A percentile compares a stretch with the other conserved stretches of the same genome.
Conservation (phyloP, 73 alveolate genomes). For the Uronychia setigera region DNA sequence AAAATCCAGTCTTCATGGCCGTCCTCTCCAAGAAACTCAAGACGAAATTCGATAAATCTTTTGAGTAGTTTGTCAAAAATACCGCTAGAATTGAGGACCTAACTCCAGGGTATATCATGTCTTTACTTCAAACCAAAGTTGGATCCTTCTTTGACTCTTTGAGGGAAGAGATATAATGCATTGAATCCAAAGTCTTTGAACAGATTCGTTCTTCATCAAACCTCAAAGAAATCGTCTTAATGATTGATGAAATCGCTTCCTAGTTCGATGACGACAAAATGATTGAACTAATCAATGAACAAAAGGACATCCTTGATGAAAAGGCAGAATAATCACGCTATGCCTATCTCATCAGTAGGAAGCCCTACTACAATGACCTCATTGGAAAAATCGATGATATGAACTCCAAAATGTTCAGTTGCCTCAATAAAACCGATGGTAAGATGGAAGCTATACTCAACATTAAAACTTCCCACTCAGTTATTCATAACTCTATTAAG, state of each 20-base stretch:
- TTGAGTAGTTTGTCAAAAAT: not conserved
- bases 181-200: not conserved
- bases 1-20: not conserved
- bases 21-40: not conserved
- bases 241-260: not conserved
- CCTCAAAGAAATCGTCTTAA: not conserved
- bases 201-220: not conserved
- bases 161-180: not conserved
- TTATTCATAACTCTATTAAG: not conserved
- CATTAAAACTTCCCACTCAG: not conserved
- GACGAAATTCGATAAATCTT: not conserved
- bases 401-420: not conserved
- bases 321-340: not conserved
- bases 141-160: not conserved
- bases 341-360: not conserved
- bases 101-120: not conserved
- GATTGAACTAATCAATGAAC: not conserved
- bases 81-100: not conserved
- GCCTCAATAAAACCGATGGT: not conserved
- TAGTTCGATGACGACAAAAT: not conserved
- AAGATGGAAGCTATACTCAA: not conserved
- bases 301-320: not conserved
- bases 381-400: not conserved
- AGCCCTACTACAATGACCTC: not conserved
- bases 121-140: not conserved